Evolutionary conservation across 345 rosid species (phyloP), one percentile per base, ranked within the genome.

Genomic region (Eucalyptus polyanthemos): DNA sequence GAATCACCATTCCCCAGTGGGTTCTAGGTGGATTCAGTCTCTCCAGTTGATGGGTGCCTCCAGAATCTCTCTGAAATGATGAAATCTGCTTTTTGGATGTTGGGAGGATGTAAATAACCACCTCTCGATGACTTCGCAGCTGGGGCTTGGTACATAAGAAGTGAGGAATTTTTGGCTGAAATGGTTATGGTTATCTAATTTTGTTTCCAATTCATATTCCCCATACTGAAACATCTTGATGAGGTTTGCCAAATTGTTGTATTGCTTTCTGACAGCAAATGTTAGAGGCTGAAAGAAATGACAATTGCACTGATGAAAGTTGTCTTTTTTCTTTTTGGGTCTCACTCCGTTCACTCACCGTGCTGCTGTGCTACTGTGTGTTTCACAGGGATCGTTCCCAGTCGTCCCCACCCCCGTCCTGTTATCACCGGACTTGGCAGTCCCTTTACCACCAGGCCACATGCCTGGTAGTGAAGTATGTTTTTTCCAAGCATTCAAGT

Each of bases 391-490:
- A 5, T n/a, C 2, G 1, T n/a, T 14, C 76, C 40, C 11, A 3
- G 76, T 65, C 37, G 2, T 65, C 76, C 37, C 37, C 21, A 65
- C 10, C 37, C 69, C 9, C 7, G 2, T 60, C 2, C 37, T 6
- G 1, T 14, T n/a, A n/a, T 16, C 37, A 14, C 19, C 11, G 0
- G 21, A 0, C 56, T 19, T 2, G 2, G 24, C 0, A 0, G n/a
- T 60, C 76, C 76, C 76, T n/a, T 4, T 14, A 14, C 37, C 37
- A n/a, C 19, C 11, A 0, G 40, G 40, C 37, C 10, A 1, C 0
- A 6, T n/a, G 76, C 76, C 37, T 1, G 6, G 76, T 11, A 17
- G 76, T 9, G 34, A n/a, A n/a, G 44, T 21, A 19, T 19, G 81
- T 3, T 22, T 19, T 72, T 37, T 72, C 12, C 81, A 37, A 72